Evolutionary conservation across 345 rosid species (phyloP), one percentile per base, ranked within the genome.

Genomic region (Trapa incisa): DNA sequence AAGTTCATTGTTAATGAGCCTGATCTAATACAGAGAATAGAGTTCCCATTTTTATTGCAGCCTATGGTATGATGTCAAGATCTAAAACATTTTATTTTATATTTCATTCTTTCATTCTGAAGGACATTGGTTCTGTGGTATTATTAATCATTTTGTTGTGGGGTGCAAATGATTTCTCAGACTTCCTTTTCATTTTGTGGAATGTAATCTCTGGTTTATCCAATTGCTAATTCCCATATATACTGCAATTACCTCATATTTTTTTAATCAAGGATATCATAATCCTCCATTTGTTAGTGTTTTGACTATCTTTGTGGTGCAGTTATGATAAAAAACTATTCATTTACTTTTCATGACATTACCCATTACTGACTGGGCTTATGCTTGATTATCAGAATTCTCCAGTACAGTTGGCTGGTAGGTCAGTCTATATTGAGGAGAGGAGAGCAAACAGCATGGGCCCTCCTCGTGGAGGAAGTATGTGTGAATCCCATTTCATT

Each of bases 351-450:
- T 32, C 22, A 67, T 33, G 52, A 14, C 33, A 37, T 37, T 42
- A 62, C 36, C 42, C 38, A 37, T 33, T 62, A 32, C 39, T 4
- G 32, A 36, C 42, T 41, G 17, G n/a, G 33, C 58, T 38, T 66
- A 13, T 68, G 47, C 79, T 63, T 73, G 29, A 63, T 69, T 3
- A 41, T 41, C 43, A 41, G 98, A 89, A 96, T 67, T 94, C 99
- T 79, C 97, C 99, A 0, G 82, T 94, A 73, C 85, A 84, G 72
- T 75, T 94, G 78, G 91, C 88, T 48, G 97, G 99, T 75, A 87
- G 92, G 73, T 87, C 85, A 71, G 84, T 90, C 36, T 94, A 81
- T 80, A 83, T 94, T 6, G 99, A 94, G 74, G 99, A 87, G 80
- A 89, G 99, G 74, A 85, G 99, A 83, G 92, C 99, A 36, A 94